Base-by-base conservation (phyloP, 2,329 filamentous ascomycete genomes). In the Coniochaeta prunicola region DNA sequence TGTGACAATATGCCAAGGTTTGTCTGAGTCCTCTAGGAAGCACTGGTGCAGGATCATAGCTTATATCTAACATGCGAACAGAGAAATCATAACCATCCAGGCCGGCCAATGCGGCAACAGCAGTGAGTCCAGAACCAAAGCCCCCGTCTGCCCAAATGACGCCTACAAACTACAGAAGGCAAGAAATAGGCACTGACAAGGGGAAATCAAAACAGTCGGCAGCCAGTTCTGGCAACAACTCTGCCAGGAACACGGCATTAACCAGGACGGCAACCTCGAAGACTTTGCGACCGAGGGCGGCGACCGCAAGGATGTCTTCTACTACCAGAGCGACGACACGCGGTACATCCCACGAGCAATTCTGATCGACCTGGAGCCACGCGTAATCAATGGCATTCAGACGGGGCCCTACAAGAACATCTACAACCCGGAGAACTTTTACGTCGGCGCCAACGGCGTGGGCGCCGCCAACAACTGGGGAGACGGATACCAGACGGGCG, bases 371-470 rank as follows among this genome's bases (percentile, higher is more conserved):
- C 80, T 99, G 40, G 94, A 99, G 75, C 94, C 94, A 26, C 84
- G 94, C 64, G 92, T 97, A 63, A 89, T 99, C 70, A 90, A 97
- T 71, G 80, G 86, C 62, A 99, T 99, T 66, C 93, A 97, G 76
- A 89, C 88, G 10, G 92, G 94, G 1, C 88, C 92, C 0, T 99
- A 99, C 80, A 91, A 89, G 74, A 97, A 99, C 73, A 99, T 99
- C 61, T 99, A 99, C 83, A 99, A 99, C 72, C 94, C 94, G 0
- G 94, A 99, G 75, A 99, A 99, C 79, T 97, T 97, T 77, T 99
- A 96, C 72, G 86, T 97, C 57, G 91, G 93, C 67, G 96, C 96
- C 73, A 89, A 93, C 76, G 94, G 94, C 59, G 86, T 91, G 58
- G 94, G 94, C 53, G 94, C 94, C 7, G 94, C 92, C 53, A 99